phyloP scores from a whole-genome alignment of 2,329 filamentous ascomycete genomes.

The Colletotrichum caudatum region DNA sequence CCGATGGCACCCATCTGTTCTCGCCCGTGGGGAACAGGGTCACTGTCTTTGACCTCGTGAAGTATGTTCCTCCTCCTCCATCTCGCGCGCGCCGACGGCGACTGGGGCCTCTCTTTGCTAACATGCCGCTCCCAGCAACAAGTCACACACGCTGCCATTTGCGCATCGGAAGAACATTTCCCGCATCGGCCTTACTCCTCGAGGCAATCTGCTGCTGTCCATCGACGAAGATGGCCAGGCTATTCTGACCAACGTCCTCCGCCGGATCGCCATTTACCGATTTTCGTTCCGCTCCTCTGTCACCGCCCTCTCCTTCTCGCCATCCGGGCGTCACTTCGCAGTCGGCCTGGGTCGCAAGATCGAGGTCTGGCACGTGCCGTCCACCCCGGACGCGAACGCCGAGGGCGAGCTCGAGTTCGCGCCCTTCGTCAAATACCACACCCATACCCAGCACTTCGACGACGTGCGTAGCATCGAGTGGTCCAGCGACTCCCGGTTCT shows the following conservation, averaged over 20 bases:
- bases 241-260: constrained; percentile 90
- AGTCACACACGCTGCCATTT: constrained; percentile 88
- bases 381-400: constrained; percentile 82
- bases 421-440: constrained; percentile 89
- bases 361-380: constrained; percentile 96
- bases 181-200: constrained; percentile 87
- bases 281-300: constrained; percentile 93
- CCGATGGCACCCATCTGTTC: constrained; percentile 94
- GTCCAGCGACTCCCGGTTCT: constrained; percentile 96
- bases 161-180: constrained; percentile 94
- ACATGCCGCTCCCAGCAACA: constrained; percentile 69
- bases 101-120: constrained; percentile 8
- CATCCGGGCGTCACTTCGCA: constrained; percentile 90
- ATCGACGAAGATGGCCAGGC: constrained; percentile 95
- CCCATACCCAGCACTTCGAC: constrained; percentile 91
- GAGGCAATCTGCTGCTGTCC: constrained; percentile 91
- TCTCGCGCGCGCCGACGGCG: not conserved
- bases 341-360: constrained; percentile 88
- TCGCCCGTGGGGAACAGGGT: constrained; percentile 97
- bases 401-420: constrained; percentile 93
- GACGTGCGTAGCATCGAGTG: constrained; percentile 88
- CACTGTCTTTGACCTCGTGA: constrained; percentile 94
- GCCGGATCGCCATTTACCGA: constrained; percentile 89
- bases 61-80: constrained; percentile 67
- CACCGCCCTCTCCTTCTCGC: constrained; percentile 88